A percentile compares a stretch with the other conserved stretches of the same genome.
phyloP scores from a whole-genome alignment of 2,329 filamentous ascomycete genomes.

The Penicillium glabrum region DNA sequence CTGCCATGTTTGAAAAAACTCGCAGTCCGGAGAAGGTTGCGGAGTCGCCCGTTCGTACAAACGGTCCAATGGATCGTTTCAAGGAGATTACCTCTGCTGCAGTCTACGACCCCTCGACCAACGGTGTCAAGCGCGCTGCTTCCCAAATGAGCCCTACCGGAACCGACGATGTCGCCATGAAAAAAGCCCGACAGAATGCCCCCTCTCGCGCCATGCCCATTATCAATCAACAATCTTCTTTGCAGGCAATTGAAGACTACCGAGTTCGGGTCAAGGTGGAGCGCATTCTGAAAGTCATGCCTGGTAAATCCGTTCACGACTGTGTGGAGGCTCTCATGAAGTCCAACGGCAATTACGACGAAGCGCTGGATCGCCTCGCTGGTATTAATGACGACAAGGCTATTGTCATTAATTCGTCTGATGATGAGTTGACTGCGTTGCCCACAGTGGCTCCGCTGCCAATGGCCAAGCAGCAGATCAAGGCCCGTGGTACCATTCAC shows the following conservation, averaged over 20 bases:
- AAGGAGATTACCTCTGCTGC: constrained; percentile 46
- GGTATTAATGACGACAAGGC: background rate
- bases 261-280: constrained; percentile 52
- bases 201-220: constrained; percentile 51
- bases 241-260: constrained; percentile 55
- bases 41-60: constrained; percentile 40
- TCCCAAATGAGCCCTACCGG: constrained; percentile 45
- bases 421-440: constrained; percentile 39
- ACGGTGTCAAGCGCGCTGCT: constrained; percentile 38
- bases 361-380: constrained; percentile 52
- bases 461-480: constrained; percentile 53
- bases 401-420: constrained; percentile 32
- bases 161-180: constrained; percentile 36
- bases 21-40: constrained; percentile 41
- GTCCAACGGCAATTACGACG: constrained; percentile 55
- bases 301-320: constrained; percentile 45
- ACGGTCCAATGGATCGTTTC: constrained; percentile 35
- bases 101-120: constrained; percentile 40
- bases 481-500: constrained; percentile 57
- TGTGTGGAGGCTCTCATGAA: constrained; percentile 52
- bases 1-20: constrained; percentile 55
- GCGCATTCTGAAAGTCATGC: constrained; percentile 52
- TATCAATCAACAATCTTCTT: constrained; percentile 37
- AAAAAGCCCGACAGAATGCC: constrained; percentile 41
- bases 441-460: constrained; percentile 13